Evolutionary conservation across 73 alveolate species (phyloP), one percentile per base, ranked within the genome.

Genomic region (Uronychia setigera): DNA sequence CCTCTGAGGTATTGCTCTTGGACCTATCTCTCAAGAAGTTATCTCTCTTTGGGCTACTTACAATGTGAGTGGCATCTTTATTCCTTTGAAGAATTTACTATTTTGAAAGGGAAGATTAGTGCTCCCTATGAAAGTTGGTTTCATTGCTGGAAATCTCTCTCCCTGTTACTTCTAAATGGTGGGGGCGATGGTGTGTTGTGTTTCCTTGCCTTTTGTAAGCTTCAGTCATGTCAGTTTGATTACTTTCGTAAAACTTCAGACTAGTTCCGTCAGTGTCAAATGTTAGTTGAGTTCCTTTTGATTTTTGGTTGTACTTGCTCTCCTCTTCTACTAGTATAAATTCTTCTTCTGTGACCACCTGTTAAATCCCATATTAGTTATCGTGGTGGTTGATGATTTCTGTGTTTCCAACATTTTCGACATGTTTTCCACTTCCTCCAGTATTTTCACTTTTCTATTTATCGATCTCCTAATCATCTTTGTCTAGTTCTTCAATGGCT

Each of bases 321-420:
- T 34, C 84, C 19, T 78, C 84, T 80, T 80, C 86, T 14, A 76
- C 58, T 14, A 30, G 11, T 33, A 46, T 46, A 57, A 31, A 80
- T 28, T 80, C 78, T 25, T 58, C 60, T 0, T 80, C 86, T 14
- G 27, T 26, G 19, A 80, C 58, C 26, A 32, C 78, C 1, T 80
- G n/a, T 29, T 27, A 31, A 0, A 76, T 79, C 31, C 5, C 14
- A 26, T n/a, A n/a, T n/a, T n/a, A n/a, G n/a, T n/a, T n/a, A n/a
- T n/a, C n/a, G n/a, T n/a, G n/a, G n/a, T n/a, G n/a, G n/a, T n/a
- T n/a, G n/a, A n/a, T 80, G 78, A 1, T 46, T n/a, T 26, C 78
- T 33, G 27, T 5, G 34, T n/a, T 57, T 80, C 33, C 30, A 32
- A 35, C 30, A 14, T n/a, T 27, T 26, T 77, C 30, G 58, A 57